Base-by-base conservation (phyloP, 2,329 filamentous ascomycete genomes). In the Elsinoe australis region DNA sequence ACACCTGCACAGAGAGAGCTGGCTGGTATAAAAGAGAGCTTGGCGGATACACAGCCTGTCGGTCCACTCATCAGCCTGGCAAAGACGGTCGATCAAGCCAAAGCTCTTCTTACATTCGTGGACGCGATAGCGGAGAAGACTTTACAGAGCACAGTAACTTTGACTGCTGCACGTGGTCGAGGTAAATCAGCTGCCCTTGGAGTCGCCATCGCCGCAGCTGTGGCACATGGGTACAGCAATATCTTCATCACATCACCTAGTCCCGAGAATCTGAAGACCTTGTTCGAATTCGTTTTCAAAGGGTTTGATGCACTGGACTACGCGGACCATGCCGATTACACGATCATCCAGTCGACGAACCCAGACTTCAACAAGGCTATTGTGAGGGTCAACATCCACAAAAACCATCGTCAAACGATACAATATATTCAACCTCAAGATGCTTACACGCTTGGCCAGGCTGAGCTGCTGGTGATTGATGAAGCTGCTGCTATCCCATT, bases 341-440 rank as follows among this genome's bases (percentile, higher is more conserved):
- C 88, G 47, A 96, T 98, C 56, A 88, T 96, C 50, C 92, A 98
- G 62, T 95, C 89, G 1, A 96, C 90, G 3, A 95, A 98, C 65
- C 90, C 92, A 0, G 90, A 95, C 56, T 95, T 96, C 72, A 95
- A 96, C 74, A 98, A 98, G 71, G 92, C 92, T 2, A 94, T 98
- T 61, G 92, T 98, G 15, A 78, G 92, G 46, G 92, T 98, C 55
- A 96, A 98, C 67, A 82, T 98, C 41, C 88, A 96, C 70, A 77
- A 89, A 54, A 83, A 94, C 59, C 92, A 98, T 69, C 81, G 92
- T 35, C 92, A 98, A 67, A 96, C 92, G 0, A 98, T 98, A 41
- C 92, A 98, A 66, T 98, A 98, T 64, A 95, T 98, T 55, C 84
- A 94, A 56, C 94, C 92, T 0, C 88, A 98, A 67, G 92, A 98